Evolutionary conservation across 2,329 filamentous ascomycete species (phyloP).

Genomic region (Colletotrichum navitas): DNA sequence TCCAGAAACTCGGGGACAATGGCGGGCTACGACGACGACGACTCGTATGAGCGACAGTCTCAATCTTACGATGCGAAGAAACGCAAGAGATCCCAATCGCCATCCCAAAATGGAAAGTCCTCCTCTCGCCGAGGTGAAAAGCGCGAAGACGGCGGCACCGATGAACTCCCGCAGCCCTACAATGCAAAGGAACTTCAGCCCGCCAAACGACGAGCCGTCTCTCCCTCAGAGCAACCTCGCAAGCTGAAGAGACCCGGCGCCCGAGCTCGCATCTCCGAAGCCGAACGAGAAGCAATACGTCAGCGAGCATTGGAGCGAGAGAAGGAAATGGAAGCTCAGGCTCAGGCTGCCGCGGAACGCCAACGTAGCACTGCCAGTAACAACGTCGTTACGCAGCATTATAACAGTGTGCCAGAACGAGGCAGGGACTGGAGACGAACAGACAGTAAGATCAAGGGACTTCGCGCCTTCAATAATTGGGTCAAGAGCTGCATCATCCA

Average conservation of each 20-base stretch:
- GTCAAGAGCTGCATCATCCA: constrained; percentile 98
- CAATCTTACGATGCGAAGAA: constrained; percentile 57
- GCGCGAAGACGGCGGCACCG: constrained; percentile 50
- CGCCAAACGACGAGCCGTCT: constrained; percentile 69
- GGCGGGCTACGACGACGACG: constrained; percentile 35
- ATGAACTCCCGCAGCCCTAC: constrained; percentile 70
- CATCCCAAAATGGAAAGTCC: constrained; percentile 42
- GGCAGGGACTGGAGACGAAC: constrained; percentile 95
- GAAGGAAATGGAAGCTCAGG: constrained; percentile 54
- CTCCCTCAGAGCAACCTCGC: constrained; percentile 68
- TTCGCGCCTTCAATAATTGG: constrained; percentile 98
- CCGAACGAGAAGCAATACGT: constrained; percentile 76
- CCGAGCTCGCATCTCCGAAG: constrained; percentile 74
- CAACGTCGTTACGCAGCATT: constrained; percentile 92
- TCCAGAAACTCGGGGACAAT: constrained; percentile 38
- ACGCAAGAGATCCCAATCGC: constrained; percentile 55
- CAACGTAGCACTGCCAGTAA: constrained; percentile 72
- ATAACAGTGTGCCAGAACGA: constrained; percentile 94
- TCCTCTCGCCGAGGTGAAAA: constrained; percentile 41
- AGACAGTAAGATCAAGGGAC: constrained; percentile 93
- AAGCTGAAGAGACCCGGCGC: constrained; percentile 78
- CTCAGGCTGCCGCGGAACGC: constrained; percentile 55
- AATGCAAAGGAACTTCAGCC: constrained; percentile 70
- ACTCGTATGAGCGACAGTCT: constrained; percentile 18
- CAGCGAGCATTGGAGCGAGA: constrained; percentile 71